Percentiles rank a stretch among this genome's conserved stretches.
Conservation (phyloP, 1,139 yeast genomes). For the Geotrichum reessii region DNA sequence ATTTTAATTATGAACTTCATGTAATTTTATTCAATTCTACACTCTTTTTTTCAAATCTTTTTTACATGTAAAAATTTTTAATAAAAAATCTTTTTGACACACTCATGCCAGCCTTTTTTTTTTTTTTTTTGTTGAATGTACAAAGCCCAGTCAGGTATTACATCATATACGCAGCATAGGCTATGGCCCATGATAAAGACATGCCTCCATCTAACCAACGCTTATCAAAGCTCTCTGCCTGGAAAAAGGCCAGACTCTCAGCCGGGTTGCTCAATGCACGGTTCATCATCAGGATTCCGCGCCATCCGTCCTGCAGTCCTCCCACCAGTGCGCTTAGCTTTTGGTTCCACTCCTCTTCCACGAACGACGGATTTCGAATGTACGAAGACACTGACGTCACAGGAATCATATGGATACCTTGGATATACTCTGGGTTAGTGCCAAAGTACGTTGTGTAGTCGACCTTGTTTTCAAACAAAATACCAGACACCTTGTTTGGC, state of each 20-base stretch:
- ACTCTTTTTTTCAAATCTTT: neutral
- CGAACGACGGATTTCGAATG: conserved; percentile 64
- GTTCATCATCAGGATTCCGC: conserved; percentile 73
- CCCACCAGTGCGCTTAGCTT: conserved; percentile 48
- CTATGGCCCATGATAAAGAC: conserved; percentile 82
- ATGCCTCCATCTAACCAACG: conserved; percentile 77
- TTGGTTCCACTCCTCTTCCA: conserved; percentile 75
- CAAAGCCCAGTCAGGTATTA: neutral
- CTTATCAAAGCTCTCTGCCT: conserved; percentile 39
- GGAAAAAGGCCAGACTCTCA: conserved; percentile 53
- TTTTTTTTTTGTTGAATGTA: neutral
- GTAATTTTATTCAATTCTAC: neutral
- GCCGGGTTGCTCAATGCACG: conserved; percentile 44
- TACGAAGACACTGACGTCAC: conserved; percentile 78
- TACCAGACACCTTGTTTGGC: conserved; percentile 68
- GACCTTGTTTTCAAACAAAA: conserved; percentile 73
- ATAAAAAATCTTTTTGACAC: neutral
- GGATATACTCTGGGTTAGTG: conserved; percentile 68
- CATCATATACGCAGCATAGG: conserved; percentile 54
- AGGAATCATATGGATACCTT: conserved; percentile 94
- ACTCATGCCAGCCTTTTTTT: neutral
- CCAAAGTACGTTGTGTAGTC: conserved; percentile 94
- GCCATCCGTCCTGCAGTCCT: conserved; percentile 72
- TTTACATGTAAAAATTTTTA: neutral
- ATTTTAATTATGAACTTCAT: no score